Percentiles rank a stretch among this genome's conserved stretches.
Conservation (phyloP, 345 rosid genomes). For the Trapa incisa region DNA sequence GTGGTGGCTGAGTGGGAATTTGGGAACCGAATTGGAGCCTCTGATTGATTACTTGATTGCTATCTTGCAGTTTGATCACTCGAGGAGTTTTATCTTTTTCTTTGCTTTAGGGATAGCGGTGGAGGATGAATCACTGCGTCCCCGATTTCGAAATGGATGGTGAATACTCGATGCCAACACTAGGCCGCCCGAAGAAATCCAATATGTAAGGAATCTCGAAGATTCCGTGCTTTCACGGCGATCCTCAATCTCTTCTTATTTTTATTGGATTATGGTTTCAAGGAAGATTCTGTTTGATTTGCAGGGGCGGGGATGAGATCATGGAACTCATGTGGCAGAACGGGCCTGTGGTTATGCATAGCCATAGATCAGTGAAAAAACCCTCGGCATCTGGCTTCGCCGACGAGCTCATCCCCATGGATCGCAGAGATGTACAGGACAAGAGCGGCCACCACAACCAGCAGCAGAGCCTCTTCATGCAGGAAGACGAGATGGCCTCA, state of each 20-base stretch:
- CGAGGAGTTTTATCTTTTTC: neutral
- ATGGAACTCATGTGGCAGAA: constrained; percentile 93
- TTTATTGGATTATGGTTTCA: neutral
- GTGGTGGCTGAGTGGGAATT: neutral
- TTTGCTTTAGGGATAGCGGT: neutral
- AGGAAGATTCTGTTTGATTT: neutral
- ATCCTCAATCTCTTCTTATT: neutral
- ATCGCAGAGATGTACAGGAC: neutral
- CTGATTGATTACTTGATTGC: neutral
- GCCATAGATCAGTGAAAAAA: constrained; percentile 42
- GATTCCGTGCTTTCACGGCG: neutral
- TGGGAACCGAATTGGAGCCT: neutral
- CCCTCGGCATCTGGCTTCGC: constrained; percentile 20
- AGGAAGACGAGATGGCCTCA: constrained; percentile 82
- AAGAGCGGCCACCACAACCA: constrained; percentile 10
- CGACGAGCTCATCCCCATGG: constrained; percentile 18
- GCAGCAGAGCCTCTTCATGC: constrained; percentile 41
- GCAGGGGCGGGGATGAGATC: constrained; percentile 50
- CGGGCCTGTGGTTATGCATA: constrained; percentile 70
- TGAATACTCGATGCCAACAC: constrained; percentile 22
- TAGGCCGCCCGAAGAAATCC: constrained; percentile 31
- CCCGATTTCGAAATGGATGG: constrained; percentile 65
- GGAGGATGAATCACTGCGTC: constrained; percentile 52
- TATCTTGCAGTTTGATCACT: neutral
- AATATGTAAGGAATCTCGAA: constrained; percentile 19